Percentiles rank a stretch among this genome's conserved stretches.
phyloP scores from a whole-genome alignment of 331 rosid species.

The Quercus phellos region DNA sequence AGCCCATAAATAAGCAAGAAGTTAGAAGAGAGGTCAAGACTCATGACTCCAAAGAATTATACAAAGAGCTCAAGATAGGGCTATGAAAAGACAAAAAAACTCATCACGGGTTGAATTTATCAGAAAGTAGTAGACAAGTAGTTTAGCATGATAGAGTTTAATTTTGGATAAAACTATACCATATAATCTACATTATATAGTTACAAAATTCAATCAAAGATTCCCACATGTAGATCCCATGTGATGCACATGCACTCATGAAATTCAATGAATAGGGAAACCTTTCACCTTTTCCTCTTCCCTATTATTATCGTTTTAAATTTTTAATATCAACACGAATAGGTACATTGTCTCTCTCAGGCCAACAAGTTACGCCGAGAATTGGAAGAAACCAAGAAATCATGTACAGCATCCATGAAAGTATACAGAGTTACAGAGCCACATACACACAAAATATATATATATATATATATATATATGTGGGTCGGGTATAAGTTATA shows the following conservation, averaged over 20 bases:
- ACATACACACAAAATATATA: too few species aligned
- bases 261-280: conserved; percentile 10
- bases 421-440: too few species aligned
- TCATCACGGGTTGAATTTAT: too few species aligned
- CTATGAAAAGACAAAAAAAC: too few species aligned
- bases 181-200: neutral
- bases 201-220: neutral
- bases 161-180: neutral
- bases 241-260: conserved; percentile 33
- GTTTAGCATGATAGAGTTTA: neutral
- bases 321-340: neutral
- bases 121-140: too few species aligned
- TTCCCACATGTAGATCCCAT: conserved; percentile 22
- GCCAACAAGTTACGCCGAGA: neutral
- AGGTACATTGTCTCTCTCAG: neutral
- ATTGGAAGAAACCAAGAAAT: neutral
- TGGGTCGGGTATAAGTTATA: rapidly evolving
- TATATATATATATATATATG: too few species aligned
- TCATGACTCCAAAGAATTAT: too few species aligned
- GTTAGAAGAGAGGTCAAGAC: too few species aligned
- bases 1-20: too few species aligned
- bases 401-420: too few species aligned
- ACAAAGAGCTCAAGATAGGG: too few species aligned
- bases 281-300: neutral
- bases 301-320: neutral